Evolutionary conservation across 257 asterid species (phyloP), one percentile per base, ranked within the genome.

Genomic region (Ilex aquifolium): DNA sequence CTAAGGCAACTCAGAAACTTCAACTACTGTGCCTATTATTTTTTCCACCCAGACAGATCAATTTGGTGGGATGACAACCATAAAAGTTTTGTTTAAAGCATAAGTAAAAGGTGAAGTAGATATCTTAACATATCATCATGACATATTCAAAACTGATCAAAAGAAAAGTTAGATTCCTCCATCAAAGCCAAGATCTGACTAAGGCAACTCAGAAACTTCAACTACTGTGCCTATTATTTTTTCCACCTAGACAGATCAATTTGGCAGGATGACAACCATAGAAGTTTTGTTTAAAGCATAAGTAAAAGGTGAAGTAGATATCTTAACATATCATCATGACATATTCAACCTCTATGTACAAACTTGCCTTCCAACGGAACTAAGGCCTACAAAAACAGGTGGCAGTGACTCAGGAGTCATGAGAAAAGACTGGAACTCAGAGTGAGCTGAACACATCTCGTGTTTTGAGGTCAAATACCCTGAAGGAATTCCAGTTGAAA

Each of bases 311-410:
- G n/a, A 15, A 14, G 21, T 2, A 62, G n/a, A 32, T 31, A 55
- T 12, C 31, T 12, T 2, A 40, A 31, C 6, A 44, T 31, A 61
- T 10, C 44, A 54, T 58, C 3, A 7, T 29, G 57, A 16, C 32
- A 17, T 36, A 73, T 42, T 65, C 56, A 31, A 46, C 59, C 57
- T 60, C 31, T 40, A 67, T 44, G 50, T 44, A 72, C 42, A 53
- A 63, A 74, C 86, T 85, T 42, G 73, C 99, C 99, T 89, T 80
- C 97, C 99, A 63, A 79, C 66, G 59, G 97, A 92, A 75, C 97
- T 89, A 64, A 92, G 82, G 76, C 97, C 71, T 15, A 87, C 68
- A 82, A 87, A 88, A 76, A 87, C 61, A 56, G 95, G 96, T 58
- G 73, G 82, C 69, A 80, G 81, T 46, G 72, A 76, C 30, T 82